phyloP scores from a whole-genome alignment of 495 filamentous ascomycete species.

The Penicillium diatomitis region DNA sequence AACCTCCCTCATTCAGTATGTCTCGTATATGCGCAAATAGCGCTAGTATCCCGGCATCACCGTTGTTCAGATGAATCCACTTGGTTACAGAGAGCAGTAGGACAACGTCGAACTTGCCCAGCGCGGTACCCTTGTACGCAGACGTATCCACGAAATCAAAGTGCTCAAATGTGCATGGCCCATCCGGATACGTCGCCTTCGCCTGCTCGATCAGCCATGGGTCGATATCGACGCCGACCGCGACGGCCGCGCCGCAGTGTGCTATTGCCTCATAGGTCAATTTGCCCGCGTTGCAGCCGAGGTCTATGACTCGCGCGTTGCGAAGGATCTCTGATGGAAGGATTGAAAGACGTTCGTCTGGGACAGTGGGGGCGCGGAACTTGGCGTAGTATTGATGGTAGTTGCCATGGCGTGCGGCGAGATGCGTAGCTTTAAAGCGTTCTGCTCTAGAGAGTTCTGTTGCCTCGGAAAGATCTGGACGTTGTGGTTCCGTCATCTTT shows the following conservation, averaged over 20 bases:
- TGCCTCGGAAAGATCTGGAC: slow-evolving; percentile 3
- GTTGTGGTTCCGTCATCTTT: slow-evolving; percentile 17
- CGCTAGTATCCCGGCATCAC: slow-evolving; percentile 17
- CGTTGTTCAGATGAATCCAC: slow-evolving; percentile 23
- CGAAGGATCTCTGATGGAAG: slow-evolving; percentile 20
- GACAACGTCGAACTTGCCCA: slow-evolving; percentile 23
- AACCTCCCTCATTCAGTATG: slow-evolving; percentile 19
- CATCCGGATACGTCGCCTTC: slow-evolving; percentile 19
- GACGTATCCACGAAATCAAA: slow-evolving; percentile 44
- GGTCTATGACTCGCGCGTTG: slow-evolving; percentile 20
- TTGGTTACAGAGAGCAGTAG: slow-evolving; percentile 22
- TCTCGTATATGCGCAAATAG: slow-evolving; percentile 18
- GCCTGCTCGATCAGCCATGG: slow-evolving; percentile 22
- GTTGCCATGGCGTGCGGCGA: slow-evolving; percentile 22
- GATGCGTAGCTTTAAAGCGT: slow-evolving; percentile 25
- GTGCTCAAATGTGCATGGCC: slow-evolving; percentile 22
- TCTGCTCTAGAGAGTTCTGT: slow-evolving; percentile 20
- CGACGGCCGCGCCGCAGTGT: slow-evolving; percentile 15
- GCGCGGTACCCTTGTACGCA: slow-evolving; percentile 37
- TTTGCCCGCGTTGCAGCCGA: slow-evolving; percentile 23
- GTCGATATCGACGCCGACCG: slow-evolving; percentile 24
- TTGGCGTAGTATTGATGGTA: slow-evolving; percentile 26
- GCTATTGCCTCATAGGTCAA: slow-evolving; percentile 19
- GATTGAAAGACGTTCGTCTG: slow-evolving; percentile 22
- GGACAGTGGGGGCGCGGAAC: slow-evolving; percentile 19